Evolutionary conservation across 805 yeast species (phyloP).

Genomic region (Saturnispora bothae): DNA sequence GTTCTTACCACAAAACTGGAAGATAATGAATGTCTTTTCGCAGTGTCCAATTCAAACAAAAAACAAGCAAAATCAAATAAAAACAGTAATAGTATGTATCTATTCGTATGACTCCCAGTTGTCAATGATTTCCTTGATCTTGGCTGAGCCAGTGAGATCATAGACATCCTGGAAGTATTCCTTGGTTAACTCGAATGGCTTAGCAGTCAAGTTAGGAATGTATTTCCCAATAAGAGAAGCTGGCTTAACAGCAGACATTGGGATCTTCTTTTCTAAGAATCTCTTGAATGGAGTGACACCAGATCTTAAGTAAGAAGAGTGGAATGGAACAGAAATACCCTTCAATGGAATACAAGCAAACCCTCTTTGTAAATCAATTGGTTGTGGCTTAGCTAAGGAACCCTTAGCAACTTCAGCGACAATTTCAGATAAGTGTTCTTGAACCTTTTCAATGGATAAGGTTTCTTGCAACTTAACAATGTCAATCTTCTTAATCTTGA

Average conservation of each 20-base stretch:
- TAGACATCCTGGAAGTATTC: conserved; percentile 97
- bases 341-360: conserved; percentile 96
- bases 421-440: conserved; percentile 79
- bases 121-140: conserved; percentile 80
- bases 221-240: conserved; percentile 88
- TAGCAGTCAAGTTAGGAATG: conserved; percentile 97
- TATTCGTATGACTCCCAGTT: conserved; percentile 85
- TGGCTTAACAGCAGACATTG: conserved; percentile 91
- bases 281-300: conserved; percentile 99
- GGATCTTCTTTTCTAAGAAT: conserved; percentile 91
- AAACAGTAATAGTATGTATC: conserved; percentile 13
- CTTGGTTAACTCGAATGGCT: conserved; percentile 90
- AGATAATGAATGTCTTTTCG: too few species aligned
- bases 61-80: conserved; percentile 1
- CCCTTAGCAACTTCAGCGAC: conserved; percentile 76
- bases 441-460: conserved; percentile 79
- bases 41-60: too few species aligned
- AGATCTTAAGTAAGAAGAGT: conserved; percentile 92
- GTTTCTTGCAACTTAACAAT: conserved; percentile 77
- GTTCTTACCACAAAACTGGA: conserved; percentile 15
- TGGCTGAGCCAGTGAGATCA: conserved; percentile 80
- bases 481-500: conserved; percentile 91
- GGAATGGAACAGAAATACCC: conserved; percentile 99
- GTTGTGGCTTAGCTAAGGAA: conserved; percentile 84
- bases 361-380: conserved; percentile 94